Base-by-base conservation (phyloP, 257 asterid genomes). In the Parsonsia alboflavescens region DNA sequence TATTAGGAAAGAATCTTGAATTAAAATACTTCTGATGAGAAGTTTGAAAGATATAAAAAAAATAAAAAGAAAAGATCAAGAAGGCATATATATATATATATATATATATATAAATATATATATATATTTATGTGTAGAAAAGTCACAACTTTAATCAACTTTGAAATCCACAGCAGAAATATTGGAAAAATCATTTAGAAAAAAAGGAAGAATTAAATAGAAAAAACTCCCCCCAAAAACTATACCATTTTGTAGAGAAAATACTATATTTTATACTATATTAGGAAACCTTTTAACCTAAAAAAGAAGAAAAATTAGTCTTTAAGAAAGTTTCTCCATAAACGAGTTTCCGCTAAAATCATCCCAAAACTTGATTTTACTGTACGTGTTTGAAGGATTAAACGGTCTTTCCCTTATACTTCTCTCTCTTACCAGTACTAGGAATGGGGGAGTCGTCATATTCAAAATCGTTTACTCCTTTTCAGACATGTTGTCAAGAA, bases 301-400 rank as follows among this genome's bases (percentile, higher is more conserved):
- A 46, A 46, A n/a, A 2, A 5, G 46, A 42, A 42, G 9, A 1
- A 42, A 42, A 42, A 42, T 5, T 2, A 42, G 46, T 42, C 46
- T 42, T 42, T 42, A 1, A 7, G 7, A 42, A 56, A 56, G 10
- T 56, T 56, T 56, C 62, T 22, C 22, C 28, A 56, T 2, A 2
- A 24, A 63, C 70, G 26, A 36, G 26, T 42, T 41, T 42, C 39
- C 9, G 19, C 7, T 67, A 45, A 8, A 67, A 67, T 2, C 39
- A 1, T 3, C 39, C 21, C 65, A 44, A 61, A 42, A 44, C 24
- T 52, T 16, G 22, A 52, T 19, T 52, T 52, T 53, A 75, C 59
- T 11, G 22, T 61, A 52, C 91, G 89, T 90, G 86, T 86, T 88
- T 83, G 93, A 92, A 89, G 92, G 95, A 83, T 84, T 80, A 83